Evolutionary conservation across 2,329 filamentous ascomycete genomes (phyloP).

Genomic region (Pyricularia pennisetigena): DNA sequence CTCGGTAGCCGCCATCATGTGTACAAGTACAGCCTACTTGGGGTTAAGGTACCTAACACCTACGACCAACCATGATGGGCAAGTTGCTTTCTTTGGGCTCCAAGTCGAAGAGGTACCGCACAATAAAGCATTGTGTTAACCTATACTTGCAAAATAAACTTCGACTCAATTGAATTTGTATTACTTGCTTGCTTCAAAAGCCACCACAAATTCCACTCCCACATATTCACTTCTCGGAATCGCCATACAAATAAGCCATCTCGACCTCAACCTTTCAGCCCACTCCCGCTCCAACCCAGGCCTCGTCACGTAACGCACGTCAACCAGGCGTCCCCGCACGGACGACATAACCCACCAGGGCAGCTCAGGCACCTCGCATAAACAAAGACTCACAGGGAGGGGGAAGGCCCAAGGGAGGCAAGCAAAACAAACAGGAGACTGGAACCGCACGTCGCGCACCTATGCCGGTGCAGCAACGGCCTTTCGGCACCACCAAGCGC

Average conservation of each 20-base stretch:
- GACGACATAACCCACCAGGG: background rate
- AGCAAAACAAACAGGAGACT: background rate
- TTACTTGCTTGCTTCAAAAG: background rate
- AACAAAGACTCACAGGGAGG: background rate
- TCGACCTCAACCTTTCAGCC: background rate
- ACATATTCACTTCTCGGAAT: background rate
- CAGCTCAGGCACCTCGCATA: background rate
- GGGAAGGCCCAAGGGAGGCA: background rate
- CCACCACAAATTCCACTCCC: background rate
- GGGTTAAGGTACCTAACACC: background rate
- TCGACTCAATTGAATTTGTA: background rate
- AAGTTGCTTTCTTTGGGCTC: background rate
- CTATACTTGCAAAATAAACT: background rate
- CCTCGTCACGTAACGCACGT: background rate
- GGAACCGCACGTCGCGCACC: background rate
- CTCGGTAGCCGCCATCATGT: background rate
- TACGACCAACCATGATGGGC: background rate
- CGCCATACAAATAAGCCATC: background rate
- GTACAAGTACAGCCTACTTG: too few species aligned
- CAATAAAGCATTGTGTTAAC: background rate
- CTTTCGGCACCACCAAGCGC: background rate
- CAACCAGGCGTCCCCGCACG: background rate
- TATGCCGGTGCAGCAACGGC: slow-evolving; percentile 1
- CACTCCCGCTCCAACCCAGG: background rate
- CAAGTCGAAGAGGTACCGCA: background rate